Evolutionary conservation across 1,284 basidiomycete species (phyloP).

Genomic region (Cryptococcus sp.): DNA sequence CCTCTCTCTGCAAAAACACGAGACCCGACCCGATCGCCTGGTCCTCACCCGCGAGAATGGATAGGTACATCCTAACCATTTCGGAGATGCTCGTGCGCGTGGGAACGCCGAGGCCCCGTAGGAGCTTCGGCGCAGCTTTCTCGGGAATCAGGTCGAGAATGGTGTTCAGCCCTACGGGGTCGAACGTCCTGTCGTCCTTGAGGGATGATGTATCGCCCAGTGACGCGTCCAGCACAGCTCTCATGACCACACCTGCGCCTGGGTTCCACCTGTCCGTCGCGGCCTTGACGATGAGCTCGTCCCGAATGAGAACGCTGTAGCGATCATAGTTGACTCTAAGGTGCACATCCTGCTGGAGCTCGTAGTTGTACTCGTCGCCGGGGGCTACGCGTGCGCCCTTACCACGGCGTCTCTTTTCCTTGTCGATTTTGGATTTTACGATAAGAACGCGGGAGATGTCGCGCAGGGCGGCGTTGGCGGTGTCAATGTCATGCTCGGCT

Average conservation of each 20-base stretch:
- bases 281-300: conserved; percentile 71
- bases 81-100: conserved; percentile 28
- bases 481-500: conserved; percentile 37
- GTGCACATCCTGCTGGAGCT: conserved; percentile 23
- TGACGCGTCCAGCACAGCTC: conserved; percentile 65
- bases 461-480: conserved; percentile 44
- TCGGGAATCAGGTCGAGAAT: conserved; percentile 33
- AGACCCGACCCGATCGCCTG: conserved; percentile 18
- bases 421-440: conserved; percentile 23
- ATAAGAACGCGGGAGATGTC: conserved; percentile 28
- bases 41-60: conserved; percentile 40
- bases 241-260: conserved; percentile 66
- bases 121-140: conserved; percentile 21
- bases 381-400: conserved; percentile 6
- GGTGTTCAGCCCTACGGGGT: conserved; percentile 28
- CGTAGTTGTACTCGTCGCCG: conserved; percentile 26
- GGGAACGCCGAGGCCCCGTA: conserved; percentile 29
- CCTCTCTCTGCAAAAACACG: conserved; percentile 59
- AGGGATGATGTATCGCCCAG: conserved; percentile 62
- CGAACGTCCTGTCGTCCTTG: conserved; percentile 30
- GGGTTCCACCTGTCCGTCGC: conserved; percentile 74
- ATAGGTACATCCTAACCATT: conserved; percentile 35
- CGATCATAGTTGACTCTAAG: conserved; percentile 73
- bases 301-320: conserved; percentile 83
- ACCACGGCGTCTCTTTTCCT: conserved; percentile 17